These are phyloP conservation scores for Pseudopyricularia javanii DNA, from an alignment of 2,329 filamentous ascomycete species.

Conservation along the genomic window DNA sequence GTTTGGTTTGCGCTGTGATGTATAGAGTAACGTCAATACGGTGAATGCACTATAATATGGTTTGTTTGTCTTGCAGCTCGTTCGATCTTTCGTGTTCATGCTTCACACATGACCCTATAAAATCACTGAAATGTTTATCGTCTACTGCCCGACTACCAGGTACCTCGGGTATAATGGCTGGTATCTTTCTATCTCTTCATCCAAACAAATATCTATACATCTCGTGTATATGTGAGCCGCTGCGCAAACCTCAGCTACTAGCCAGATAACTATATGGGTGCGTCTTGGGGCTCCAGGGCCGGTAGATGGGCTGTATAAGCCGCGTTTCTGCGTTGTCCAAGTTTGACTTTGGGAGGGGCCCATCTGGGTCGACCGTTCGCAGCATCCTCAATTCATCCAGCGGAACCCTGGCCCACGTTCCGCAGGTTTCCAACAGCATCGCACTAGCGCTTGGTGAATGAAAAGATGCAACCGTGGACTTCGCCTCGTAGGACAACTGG, in stretches of 20 bases:
- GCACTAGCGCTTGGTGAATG: not conserved
- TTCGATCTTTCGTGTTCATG: no score
- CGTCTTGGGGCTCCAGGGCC: not conserved
- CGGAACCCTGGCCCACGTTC: not conserved
- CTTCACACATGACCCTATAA: no score
- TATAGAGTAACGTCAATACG: no score
- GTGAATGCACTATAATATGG: no score
- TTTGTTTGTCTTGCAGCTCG: no score
- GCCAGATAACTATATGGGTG: not conserved
- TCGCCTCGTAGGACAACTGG: not conserved
- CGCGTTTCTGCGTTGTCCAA: not conserved
- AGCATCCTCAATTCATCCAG: not conserved
- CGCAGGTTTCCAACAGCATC: not conserved
- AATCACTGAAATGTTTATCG: no score
- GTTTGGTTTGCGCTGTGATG: no score
- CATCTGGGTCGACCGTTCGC: not conserved
- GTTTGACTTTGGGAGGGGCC: not conserved
- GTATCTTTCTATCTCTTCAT: no score
- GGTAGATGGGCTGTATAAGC: not conserved
- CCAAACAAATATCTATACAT: not conserved
- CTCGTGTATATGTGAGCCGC: not conserved
- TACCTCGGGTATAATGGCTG: no score
- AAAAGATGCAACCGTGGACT: not conserved
- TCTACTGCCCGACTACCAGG: no score
- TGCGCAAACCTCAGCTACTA: not conserved